Conservation (phyloP, 164 flowering plant species). For the Taxillus chinensis region DNA sequence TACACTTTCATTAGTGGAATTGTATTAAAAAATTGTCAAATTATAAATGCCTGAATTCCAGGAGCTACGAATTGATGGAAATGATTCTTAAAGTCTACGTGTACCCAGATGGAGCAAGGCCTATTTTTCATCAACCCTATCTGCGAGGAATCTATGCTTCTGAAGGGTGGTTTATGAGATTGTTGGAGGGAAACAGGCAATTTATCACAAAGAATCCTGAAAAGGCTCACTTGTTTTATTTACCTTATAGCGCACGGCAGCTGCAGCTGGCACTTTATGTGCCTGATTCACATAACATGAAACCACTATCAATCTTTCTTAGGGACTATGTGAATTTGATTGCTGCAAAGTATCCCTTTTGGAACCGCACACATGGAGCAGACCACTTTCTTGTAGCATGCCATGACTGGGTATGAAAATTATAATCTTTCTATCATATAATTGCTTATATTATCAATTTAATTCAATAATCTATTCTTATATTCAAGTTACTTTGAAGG, state of each 20-base stretch:
- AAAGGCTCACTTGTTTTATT: conserved; percentile 65
- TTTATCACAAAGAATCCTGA: conserved; percentile 54
- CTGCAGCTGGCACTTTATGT: conserved; percentile 41
- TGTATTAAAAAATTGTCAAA: not conserved
- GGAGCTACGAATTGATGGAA: conserved; percentile 77
- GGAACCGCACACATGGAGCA: conserved; percentile 63
- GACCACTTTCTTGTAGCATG: conserved; percentile 75
- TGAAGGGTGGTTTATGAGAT: conserved; percentile 79
- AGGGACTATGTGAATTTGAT: conserved; percentile 42
- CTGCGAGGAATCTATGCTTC: conserved; percentile 63
- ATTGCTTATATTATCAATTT: not conserved
- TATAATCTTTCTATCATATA: not conserved
- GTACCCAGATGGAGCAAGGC: conserved; percentile 48
- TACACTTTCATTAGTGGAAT: not conserved
- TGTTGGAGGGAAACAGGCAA: conserved; percentile 45
- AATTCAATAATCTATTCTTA: too few relatives aligned
- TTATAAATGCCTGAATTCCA: conserved; percentile 13
- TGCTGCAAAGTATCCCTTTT: conserved; percentile 57
- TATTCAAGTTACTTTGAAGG: not conserved
- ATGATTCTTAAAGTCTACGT: conserved; percentile 56
- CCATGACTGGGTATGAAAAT: conserved; percentile 67
- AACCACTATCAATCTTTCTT: conserved; percentile 41
- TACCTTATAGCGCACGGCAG: conserved; percentile 66
- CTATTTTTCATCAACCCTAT: conserved; percentile 54
- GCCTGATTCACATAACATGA: conserved; percentile 41